Evolutionary conservation across 306 rosid species (phyloP).

Genomic region (Cucumis sativus): DNA sequence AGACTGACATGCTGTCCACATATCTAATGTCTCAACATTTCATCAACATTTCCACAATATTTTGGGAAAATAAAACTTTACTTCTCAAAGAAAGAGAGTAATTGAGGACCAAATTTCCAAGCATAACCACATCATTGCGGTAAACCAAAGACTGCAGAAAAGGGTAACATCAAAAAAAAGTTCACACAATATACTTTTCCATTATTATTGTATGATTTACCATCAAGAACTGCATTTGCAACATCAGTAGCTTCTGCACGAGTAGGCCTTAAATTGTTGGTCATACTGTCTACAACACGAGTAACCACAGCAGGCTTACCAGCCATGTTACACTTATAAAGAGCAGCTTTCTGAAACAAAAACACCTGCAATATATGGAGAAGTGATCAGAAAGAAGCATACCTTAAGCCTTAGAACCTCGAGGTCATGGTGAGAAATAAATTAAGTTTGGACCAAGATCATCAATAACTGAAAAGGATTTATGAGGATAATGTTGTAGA

Average conservation of each 20-base stretch:
- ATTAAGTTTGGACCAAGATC: not conserved
- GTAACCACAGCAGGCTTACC: slow-evolving; percentile 99
- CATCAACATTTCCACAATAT: not conserved
- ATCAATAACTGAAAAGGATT: not conserved
- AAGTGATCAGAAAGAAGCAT: slow-evolving; percentile 1
- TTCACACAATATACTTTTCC: not conserved
- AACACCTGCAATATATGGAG: slow-evolving; percentile 53
- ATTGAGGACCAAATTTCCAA: not conserved
- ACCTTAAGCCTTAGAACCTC: not conserved
- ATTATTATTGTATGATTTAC: slow-evolving; percentile 22
- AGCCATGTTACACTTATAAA: slow-evolving; percentile 95
- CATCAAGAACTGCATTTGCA: slow-evolving; percentile 98
- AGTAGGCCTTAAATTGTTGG: slow-evolving; percentile 94
- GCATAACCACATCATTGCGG: not conserved
- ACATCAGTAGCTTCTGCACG: slow-evolving; percentile 99
- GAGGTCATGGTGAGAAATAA: not conserved
- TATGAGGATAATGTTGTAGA: not conserved
- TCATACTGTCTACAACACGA: slow-evolving; percentile 99
- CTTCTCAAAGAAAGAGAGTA: not conserved
- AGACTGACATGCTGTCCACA: not conserved
- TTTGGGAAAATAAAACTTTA: not conserved
- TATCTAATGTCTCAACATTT: not conserved
- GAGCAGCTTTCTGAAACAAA: slow-evolving; percentile 92
- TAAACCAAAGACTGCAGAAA: not conserved
- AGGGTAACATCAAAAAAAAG: not conserved